These are phyloP conservation scores for Candida ortonii DNA, from an alignment of 805 yeast genomes.

Conservation along the genomic window DNA sequence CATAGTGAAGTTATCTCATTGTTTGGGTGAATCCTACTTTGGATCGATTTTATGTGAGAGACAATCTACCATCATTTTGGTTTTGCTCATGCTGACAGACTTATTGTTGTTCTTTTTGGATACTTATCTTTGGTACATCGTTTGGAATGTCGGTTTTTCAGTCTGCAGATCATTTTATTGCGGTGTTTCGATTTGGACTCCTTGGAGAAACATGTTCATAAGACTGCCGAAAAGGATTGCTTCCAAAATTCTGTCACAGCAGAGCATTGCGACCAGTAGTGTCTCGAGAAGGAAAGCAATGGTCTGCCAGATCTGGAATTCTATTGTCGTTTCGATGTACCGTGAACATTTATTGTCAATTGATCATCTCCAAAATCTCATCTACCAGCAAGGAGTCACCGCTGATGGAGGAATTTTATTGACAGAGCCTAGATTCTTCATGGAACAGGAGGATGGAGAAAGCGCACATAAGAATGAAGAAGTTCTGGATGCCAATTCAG, in stretches of 20 bases:
- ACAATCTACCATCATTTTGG: conserved; percentile 57
- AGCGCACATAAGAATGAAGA: conserved; percentile 40
- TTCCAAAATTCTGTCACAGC: conserved; percentile 60
- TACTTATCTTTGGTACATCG: conserved; percentile 81
- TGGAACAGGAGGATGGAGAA: conserved; percentile 73
- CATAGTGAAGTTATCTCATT: conserved; percentile 49
- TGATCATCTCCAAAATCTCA: conserved; percentile 65
- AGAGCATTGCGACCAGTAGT: conserved; percentile 30
- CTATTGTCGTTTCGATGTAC: conserved; percentile 78
- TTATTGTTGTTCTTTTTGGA: conserved; percentile 71
- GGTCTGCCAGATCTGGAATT: conserved; percentile 78
- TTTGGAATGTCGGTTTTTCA: conserved; percentile 74
- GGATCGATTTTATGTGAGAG: conserved; percentile 51
- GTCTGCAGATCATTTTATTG: conserved; percentile 62
- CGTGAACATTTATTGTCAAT: conserved; percentile 73
- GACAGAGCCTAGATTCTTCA: conserved; percentile 74
- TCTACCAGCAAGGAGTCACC: conserved; percentile 49
- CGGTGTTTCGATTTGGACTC: conserved; percentile 84
- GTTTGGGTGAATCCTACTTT: conserved; percentile 59
- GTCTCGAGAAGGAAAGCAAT: conserved; percentile 46
- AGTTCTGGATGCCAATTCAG: conserved; percentile 62
- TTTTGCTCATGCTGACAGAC: conserved; percentile 57
- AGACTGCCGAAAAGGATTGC: conserved; percentile 73
- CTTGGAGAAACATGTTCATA: conserved; percentile 80
- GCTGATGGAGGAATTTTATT: conserved; percentile 41